These are phyloP conservation scores for Tephrocybe sp. DNA, from an alignment of 768 basidiomycete species.

Conservation along the genomic window DNA sequence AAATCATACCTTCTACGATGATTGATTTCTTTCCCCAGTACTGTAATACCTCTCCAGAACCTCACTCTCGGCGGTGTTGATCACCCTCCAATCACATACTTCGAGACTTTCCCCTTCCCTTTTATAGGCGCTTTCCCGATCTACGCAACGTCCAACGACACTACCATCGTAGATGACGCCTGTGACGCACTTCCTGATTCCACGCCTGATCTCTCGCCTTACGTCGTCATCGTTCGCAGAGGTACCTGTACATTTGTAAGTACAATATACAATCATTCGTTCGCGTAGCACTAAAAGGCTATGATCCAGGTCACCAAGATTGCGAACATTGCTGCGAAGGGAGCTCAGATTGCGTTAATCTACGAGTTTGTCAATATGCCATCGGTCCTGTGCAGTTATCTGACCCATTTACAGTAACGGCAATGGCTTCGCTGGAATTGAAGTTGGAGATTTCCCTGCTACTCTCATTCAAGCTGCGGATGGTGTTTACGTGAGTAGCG, in stretches of 20 bases:
- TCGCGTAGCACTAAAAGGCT: not conserved
- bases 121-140: slow-evolving; percentile 48
- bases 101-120: slow-evolving; percentile 45
- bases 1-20: not conserved
- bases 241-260: slow-evolving; percentile 59
- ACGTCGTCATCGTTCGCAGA: slow-evolving; percentile 55
- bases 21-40: slow-evolving; percentile 28
- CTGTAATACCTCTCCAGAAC: slow-evolving; percentile 56
- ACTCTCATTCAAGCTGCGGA: slow-evolving; percentile 54
- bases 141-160: slow-evolving; percentile 59
- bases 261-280: not conserved
- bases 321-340: slow-evolving; percentile 52
- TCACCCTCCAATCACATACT: slow-evolving; percentile 56
- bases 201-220: slow-evolving; percentile 54
- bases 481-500: slow-evolving; percentile 46
- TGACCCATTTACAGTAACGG: slow-evolving; percentile 40
- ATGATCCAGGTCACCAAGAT: slow-evolving; percentile 45
- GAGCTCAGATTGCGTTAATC: slow-evolving; percentile 46
- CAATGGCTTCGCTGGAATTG: slow-evolving; percentile 41
- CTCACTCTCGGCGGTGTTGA: slow-evolving; percentile 50
- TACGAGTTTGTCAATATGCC: slow-evolving; percentile 49
- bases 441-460: slow-evolving; percentile 45
- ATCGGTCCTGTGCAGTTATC: not conserved
- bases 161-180: slow-evolving; percentile 53
- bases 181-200: slow-evolving; percentile 55